These are phyloP conservation scores for Suillus tomentosus DNA, from an alignment of 768 basidiomycete genomes.

Conservation along the genomic window DNA sequence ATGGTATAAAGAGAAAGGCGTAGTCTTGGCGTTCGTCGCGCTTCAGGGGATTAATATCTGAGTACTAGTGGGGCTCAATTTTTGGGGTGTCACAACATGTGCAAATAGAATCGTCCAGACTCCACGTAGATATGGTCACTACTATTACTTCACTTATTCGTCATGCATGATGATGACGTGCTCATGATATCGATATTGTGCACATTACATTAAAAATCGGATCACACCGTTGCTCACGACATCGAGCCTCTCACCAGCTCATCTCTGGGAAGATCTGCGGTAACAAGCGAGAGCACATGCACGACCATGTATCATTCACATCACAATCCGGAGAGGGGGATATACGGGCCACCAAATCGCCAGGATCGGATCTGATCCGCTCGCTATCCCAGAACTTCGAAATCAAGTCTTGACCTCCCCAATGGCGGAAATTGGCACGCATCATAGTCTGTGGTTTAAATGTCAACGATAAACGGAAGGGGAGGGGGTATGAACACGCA, in stretches of 20 bases:
- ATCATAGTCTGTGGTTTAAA: background rate
- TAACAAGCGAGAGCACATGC: background rate
- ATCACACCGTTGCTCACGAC: no score
- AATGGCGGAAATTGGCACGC: background rate
- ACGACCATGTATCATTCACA: background rate
- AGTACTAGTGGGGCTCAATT: background rate
- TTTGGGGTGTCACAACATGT: constrained; percentile 6
- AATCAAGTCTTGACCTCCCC: background rate
- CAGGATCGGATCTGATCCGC: background rate
- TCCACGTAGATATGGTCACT: no score
- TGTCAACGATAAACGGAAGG: background rate
- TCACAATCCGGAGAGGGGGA: background rate
- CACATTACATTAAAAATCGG: no score
- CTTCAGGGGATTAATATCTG: constrained; percentile 4
- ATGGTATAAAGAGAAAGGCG: constrained; percentile 4
- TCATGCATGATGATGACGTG: no score
- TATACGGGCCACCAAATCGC: background rate
- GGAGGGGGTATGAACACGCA: background rate
- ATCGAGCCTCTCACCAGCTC: no score
- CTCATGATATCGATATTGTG: no score
- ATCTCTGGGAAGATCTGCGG: background rate
- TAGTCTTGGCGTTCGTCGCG: background rate
- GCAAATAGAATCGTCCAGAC: background rate
- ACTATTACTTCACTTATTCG: no score
- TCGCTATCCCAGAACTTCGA: background rate